phyloP scores from a whole-genome alignment of 179 eudicot species.

The Heliamphora pulchella region DNA sequence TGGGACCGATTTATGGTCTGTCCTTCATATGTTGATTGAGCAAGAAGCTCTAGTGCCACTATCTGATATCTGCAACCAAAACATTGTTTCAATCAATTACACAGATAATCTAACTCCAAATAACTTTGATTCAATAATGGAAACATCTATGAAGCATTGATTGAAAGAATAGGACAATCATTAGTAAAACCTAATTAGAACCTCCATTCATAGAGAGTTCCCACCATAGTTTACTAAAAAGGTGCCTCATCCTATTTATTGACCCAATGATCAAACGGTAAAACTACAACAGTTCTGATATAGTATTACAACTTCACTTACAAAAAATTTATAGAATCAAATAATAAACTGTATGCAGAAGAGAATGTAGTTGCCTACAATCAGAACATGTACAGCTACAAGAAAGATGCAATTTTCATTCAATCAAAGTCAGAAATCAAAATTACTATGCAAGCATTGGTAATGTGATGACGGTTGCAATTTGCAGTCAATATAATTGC shows the following conservation, averaged over 20 bases:
- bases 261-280: too few species aligned
- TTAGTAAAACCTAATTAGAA: neutral
- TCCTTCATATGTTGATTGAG: conserved; percentile 43
- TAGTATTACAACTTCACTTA: neutral
- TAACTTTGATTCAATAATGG: neutral
- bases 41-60: conserved; percentile 68
- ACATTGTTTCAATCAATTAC: neutral
- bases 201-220: neutral
- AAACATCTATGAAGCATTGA: neutral
- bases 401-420: neutral
- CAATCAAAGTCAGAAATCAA: neutral
- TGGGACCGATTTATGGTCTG: conserved; percentile 39
- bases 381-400: neutral
- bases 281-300: neutral
- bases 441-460: neutral
- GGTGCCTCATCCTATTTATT: neutral
- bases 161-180: neutral
- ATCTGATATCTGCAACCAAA: conserved; percentile 69
- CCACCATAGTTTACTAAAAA: neutral
- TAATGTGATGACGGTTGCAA: neutral
- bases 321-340: neutral
- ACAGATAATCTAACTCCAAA: neutral
- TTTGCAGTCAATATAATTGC: neutral
- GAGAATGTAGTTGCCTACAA: neutral
- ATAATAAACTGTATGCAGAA: neutral